A percentile compares a stretch with the other conserved stretches of the same genome.
Evolutionary conservation across 73 alveolate genomes (phyloP).

Genomic region (Tetrahymena malaccensis): DNA sequence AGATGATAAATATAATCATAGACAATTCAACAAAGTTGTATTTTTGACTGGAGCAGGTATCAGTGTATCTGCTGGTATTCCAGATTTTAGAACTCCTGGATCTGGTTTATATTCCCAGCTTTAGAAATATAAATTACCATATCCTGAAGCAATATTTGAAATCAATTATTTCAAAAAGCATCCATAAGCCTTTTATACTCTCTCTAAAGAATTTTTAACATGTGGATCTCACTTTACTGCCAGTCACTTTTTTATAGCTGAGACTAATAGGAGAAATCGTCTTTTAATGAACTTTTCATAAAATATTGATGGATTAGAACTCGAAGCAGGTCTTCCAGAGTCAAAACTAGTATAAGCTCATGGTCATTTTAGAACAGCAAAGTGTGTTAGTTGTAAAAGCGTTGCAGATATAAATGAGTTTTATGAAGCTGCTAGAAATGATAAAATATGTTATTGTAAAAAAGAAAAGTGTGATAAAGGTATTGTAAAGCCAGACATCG

Average conservation of each 20-base stretch:
- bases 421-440: constrained; percentile 21
- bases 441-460: constrained; percentile 16
- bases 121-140: constrained; percentile 46
- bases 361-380: constrained; percentile 51
- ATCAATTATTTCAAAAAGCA: constrained; percentile 49
- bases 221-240: constrained; percentile 42
- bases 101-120: constrained; percentile 71
- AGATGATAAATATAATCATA: constrained; percentile 4
- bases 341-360: constrained; percentile 62
- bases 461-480: constrained; percentile 5
- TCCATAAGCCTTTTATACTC: constrained; percentile 64
- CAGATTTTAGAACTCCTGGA: constrained; percentile 95
- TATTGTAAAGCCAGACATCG: constrained; percentile 55
- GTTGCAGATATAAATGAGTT: constrained; percentile 9
- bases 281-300: constrained; percentile 50
- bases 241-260: constrained; percentile 42
- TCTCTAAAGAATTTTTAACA: constrained; percentile 34
- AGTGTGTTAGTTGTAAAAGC: constrained; percentile 38
- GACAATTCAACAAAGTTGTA: constrained; percentile 63
- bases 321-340: constrained; percentile 56
- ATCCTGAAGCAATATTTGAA: constrained; percentile 61
- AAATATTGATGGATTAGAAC: constrained; percentile 76
- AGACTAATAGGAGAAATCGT: constrained; percentile 28
- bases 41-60: constrained; percentile 97
- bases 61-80: constrained; percentile 94